Base-by-base conservation (phyloP, 306 rosid genomes). In the Canavalia gladiata region DNA sequence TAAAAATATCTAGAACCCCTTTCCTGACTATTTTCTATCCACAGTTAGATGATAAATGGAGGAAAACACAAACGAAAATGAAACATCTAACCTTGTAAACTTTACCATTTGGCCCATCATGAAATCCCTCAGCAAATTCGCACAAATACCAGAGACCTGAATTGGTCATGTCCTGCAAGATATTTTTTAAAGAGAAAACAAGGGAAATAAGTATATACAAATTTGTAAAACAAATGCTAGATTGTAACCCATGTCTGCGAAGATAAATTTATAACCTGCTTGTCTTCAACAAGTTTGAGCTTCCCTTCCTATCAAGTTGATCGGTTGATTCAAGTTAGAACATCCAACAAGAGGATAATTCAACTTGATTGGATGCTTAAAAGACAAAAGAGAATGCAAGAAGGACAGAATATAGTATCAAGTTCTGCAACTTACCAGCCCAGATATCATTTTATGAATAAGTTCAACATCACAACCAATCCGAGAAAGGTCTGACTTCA, bases 401-500 rank as follows among this genome's bases (percentile, higher is more conserved):
- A 18, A 18, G 25, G 25, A 18, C 25, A 18, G 25, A 18, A 18
- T 18, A 18, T 18, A 18, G 25, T 18, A 63, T 68, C 3, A 55
- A 52, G 80, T 81, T 67, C 63, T 37, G 41, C 42, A 42, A 41
- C 60, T 74, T 84, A 84, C 84, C 82, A 84, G 78, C 56, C 70
- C 79, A n/a, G 82, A 69, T 33, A 84, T 75, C 75, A 80, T 80
- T 43, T 51, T 6, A 50, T 75, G 78, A 51, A 84, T 79, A 62
- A 68, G 74, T 7, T 84, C 87, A 75, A 80, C 76, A 68, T 84
- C 87, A 68, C 84, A 77, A 69, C 92, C 97, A 81, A 94, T 92
- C 79, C 87, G 90, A 77, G 94, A 94, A 83, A 94, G 91, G 80
- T 77, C 79, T 77, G 92, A 89, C 80, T 90, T 92, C 76, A 88